Conservation (phyloP, 148 eudicot genomes). For the Diospyros kaki region DNA sequence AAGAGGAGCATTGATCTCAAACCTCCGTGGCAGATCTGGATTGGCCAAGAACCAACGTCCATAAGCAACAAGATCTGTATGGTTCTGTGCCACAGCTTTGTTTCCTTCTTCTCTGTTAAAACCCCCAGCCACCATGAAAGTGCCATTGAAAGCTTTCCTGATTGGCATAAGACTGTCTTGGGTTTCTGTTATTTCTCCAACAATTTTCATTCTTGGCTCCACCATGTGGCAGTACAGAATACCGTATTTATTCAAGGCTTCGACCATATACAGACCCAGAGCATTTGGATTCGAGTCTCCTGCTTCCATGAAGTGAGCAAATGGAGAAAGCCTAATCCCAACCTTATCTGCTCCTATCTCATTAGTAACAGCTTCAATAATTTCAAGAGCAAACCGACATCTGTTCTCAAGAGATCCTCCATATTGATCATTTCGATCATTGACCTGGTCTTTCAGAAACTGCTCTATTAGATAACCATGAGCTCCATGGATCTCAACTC, state of each 20-base stretch:
- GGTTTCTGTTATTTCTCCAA: constrained; percentile 16
- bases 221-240: constrained; percentile 27
- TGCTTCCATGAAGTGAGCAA: constrained; percentile 29
- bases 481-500: constrained; percentile 40
- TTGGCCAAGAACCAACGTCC: too few species aligned
- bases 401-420: constrained; percentile 49
- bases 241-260: constrained; percentile 20
- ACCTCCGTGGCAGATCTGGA: too few species aligned
- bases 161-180: constrained; percentile 10
- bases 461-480: constrained; percentile 42
- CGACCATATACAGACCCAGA: constrained; percentile 33
- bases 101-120: too few species aligned
- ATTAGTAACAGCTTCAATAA: constrained; percentile 32
- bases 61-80: too few species aligned
- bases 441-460: constrained; percentile 38
- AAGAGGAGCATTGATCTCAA: too few species aligned
- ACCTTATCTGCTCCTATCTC: constrained; percentile 46
- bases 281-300: constrained; percentile 37
- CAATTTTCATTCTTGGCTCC: constrained; percentile 24
- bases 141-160: too few species aligned
- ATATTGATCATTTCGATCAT: constrained; percentile 42
- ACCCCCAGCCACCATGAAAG: too few species aligned
- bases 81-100: too few species aligned
- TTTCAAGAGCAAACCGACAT: constrained; percentile 39
- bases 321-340: constrained; percentile 43